Base-by-base conservation (phyloP, 257 asterid species). In the Voacanga thouarsii region DNA sequence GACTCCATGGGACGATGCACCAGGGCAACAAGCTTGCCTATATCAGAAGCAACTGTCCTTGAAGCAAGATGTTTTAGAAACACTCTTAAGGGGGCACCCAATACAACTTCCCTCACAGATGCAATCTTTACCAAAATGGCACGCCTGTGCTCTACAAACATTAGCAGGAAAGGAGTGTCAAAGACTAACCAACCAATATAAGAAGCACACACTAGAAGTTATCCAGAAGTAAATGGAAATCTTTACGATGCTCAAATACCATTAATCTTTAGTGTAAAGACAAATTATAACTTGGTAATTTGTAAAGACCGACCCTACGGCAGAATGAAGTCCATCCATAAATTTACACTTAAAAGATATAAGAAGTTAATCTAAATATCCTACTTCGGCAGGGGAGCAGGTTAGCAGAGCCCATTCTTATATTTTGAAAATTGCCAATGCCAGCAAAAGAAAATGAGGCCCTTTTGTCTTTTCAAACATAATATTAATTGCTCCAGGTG, bases 1-100 rank as follows among this genome's bases (percentile, higher is more conserved):
- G 97, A 93, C 86, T 93, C 98, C 45, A 88, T 91, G 37, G 97
- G 98, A 80, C 98, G 93, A 87, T 95, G 98, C 75, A 92, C 97
- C 72, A 95, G 85, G 60, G 99, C 85, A 79, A 95, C 82, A 74
- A 89, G 85, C 86, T 89, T 76, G 84, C 88, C 87, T 59, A 83
- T 74, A 79, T 88, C 92, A 37, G 96, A 82, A 82, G 87, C 88
- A 71, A 80, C 84, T 69, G 88, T 84, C 89, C 98, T 90, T 24
- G 88, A 79, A 82, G 86, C 80, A 81, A 95, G 92, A 68, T 89
- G 96, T 81, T 87, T 95, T n/a, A 93, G 82, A 84, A 90, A 71
- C 24, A 84, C 96, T 86, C 94, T 89, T 82, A 95, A 75, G 65
- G 97, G 99, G 14, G 98, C 99, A 73, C 99, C 97, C 83, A 88